Conservation (phyloP, 208 protist genomes). For the Acanthamoeba divionensis region DNA sequence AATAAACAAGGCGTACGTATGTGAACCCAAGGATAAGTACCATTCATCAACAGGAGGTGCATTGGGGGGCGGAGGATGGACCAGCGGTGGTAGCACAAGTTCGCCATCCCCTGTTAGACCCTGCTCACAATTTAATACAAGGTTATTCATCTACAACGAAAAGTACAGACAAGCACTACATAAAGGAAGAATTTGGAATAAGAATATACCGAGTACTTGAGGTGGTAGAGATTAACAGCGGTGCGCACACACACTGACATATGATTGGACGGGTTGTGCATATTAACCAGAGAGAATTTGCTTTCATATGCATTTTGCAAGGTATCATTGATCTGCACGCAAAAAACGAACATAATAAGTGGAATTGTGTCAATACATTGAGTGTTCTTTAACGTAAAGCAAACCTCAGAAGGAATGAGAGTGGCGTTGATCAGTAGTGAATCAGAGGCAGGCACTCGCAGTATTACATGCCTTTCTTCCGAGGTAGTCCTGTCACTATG, state of each 20-base stretch:
- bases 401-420: not conserved
- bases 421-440: not conserved
- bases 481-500: too few relatives aligned
- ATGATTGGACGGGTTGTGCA: not conserved
- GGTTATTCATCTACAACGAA: too few relatives aligned
- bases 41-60: slow-evolving; percentile 5
- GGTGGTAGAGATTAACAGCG: not conserved
- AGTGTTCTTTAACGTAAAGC: not conserved
- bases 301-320: not conserved
- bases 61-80: slow-evolving; percentile 26
- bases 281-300: not conserved
- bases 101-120: slow-evolving; percentile 10
- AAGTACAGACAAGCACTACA: too few relatives aligned
- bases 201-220: slow-evolving; percentile 5
- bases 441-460: not conserved
- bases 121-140: not conserved
- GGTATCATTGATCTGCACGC: not conserved
- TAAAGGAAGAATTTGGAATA: too few relatives aligned
- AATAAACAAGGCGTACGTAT: too few relatives aligned
- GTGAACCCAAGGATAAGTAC: too few relatives aligned
- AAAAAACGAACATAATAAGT: not conserved
- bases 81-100: not conserved
- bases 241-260: not conserved
- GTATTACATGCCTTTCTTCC: too few relatives aligned
- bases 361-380: not conserved